Base-by-base conservation (phyloP, 2,329 filamentous ascomycete species). In the Parastagonospora avenae region DNA sequence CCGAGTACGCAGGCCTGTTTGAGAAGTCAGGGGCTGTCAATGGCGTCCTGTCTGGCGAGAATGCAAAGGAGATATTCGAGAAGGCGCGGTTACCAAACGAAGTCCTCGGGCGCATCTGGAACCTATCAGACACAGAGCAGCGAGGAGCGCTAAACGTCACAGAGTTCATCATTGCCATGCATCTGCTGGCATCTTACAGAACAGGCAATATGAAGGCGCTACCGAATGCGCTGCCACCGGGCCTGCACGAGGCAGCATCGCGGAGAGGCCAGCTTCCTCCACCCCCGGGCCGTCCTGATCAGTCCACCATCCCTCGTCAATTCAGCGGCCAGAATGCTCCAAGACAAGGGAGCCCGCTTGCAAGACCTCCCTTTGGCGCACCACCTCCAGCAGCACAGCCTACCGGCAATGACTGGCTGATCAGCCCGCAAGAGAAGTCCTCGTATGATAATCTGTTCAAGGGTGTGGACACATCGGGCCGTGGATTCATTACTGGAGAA, bases 81-180 rank as follows among this genome's bases (percentile, higher is more conserved):
- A 91, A 92, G 71, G 93, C 93, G 1, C 87, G 89, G 48, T 78
- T 99, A 56, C 89, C 93, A 4, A 97, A 95, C 71, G 92, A 97
- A 63, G 83, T 90, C 9, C 81, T 99, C 29, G 92, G 92, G n/a
- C 87, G 89, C 61, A 97, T 99, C 77, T 99, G 94, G 94, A 92
- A 90, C 64, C 82, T 99, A 54, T 89, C 92, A 16, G 94, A 99
- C 72, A 94, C 91, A 0, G 92, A 97, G 74, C 92, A 96, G 76
- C 86, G 92, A 46, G 94, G 94, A 43, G 86, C 89, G 29, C 81
- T 99, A 31, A 89, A 92, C 50, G 82, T 87, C 63, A 93, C 92
- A 11, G 94, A 97, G 66, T 99, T 99, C 72, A 90, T 96, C 69
- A 95, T 99, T 67, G 94, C 94, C 39, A 99, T 99, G 94, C 94